phyloP scores from a whole-genome alignment of 1,284 basidiomycete species.

The Fomitiporia mediterranea region DNA sequence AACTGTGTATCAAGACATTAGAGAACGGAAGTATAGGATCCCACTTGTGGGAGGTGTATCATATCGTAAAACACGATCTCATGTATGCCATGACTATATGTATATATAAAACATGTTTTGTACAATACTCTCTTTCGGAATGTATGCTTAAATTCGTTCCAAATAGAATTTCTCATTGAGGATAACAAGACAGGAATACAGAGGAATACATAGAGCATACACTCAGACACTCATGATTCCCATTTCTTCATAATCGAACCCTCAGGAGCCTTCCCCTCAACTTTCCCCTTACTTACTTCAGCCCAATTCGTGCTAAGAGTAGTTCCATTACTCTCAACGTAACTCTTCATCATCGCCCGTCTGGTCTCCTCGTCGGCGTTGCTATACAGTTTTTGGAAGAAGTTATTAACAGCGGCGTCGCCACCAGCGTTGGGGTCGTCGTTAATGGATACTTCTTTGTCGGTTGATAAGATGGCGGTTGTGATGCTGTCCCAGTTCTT shows the following conservation, averaged over 20 bases:
- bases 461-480: conserved; percentile 52
- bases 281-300: conserved; percentile 66
- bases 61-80: no score
- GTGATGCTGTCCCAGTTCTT: conserved; percentile 87
- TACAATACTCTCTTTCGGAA: no score
- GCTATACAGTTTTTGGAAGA: conserved; percentile 82
- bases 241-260: conserved; percentile 82
- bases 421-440: conserved; percentile 84
- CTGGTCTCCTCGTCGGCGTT: conserved; percentile 86
- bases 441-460: conserved; percentile 57
- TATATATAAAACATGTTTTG: no score
- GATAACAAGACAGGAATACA: not conserved
- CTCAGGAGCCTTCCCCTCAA: conserved; percentile 74
- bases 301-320: conserved; percentile 93
- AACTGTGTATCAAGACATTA: not conserved
- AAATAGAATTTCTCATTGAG: no score
- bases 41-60: no score
- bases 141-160: no score
- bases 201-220: not conserved
- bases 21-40: no score
- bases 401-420: conserved; percentile 68
- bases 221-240: conserved; percentile 33
- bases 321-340: conserved; percentile 86
- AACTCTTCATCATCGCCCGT: conserved; percentile 95
- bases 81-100: no score